Percentiles rank a stretch among this genome's conserved stretches.
Evolutionary conservation across 768 basidiomycete species (phyloP).

Genomic region (Stropharia rugosoannulata): DNA sequence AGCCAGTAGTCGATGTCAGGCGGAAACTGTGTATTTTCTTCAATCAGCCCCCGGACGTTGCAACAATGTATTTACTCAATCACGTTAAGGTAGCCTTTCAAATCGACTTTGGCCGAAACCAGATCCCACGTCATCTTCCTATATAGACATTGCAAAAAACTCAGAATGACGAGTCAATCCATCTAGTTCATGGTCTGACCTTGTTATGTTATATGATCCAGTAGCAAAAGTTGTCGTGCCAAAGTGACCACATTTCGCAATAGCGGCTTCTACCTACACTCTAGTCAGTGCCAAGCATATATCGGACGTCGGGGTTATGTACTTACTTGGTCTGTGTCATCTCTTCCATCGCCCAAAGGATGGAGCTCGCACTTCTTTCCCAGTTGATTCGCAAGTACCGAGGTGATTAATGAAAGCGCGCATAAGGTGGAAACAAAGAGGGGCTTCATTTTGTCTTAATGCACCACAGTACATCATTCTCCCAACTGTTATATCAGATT

Average conservation of each 20-base stretch:
- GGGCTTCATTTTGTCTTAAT: too few species aligned
- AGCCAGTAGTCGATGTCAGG: conserved; percentile 59
- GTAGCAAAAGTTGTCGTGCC: conserved; percentile 43
- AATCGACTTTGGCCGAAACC: conserved; percentile 38
- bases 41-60: background rate
- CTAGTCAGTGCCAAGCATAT: background rate
- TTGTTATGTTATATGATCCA: conserved; percentile 52
- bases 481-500: background rate
- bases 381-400: background rate
- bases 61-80: conserved; percentile 2
- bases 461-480: background rate
- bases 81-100: conserved; percentile 46
- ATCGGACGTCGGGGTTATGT: background rate
- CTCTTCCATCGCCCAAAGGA: conserved; percentile 2
- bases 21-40: conserved; percentile 37
- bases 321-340: conserved; percentile 13
- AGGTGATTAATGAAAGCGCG: background rate
- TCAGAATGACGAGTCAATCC: background rate
- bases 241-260: conserved; percentile 44
- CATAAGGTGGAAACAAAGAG: background rate
- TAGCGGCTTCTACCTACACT: conserved; percentile 46
- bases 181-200: conserved; percentile 23
- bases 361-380: background rate
- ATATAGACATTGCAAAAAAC: background rate
- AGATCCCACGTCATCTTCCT: conserved; percentile 60